Evolutionary conservation across 768 basidiomycete genomes (phyloP).

Genomic region (Psilocybe azurescens): DNA sequence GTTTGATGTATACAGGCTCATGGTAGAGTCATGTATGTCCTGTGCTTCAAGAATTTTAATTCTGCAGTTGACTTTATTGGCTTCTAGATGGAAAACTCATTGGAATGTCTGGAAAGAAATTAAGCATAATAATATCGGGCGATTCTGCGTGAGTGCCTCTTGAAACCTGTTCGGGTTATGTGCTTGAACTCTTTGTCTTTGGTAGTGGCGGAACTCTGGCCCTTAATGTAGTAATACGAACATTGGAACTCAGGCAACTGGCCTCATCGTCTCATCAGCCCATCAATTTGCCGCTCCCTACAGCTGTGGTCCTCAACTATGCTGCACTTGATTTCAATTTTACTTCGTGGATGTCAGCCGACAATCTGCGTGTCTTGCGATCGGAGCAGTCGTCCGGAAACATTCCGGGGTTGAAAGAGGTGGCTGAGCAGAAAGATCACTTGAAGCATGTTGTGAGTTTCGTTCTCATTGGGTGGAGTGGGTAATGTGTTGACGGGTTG

Average conservation of each 20-base stretch:
- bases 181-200: neutral
- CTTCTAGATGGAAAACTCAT: constrained; percentile 68
- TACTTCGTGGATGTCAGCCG: constrained; percentile 94
- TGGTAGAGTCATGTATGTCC: constrained; percentile 70
- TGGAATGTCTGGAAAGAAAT: constrained; percentile 84
- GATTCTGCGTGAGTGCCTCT: constrained; percentile 90
- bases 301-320: constrained; percentile 88
- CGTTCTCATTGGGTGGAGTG: constrained; percentile 4
- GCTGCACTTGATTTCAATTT: constrained; percentile 97
- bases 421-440: constrained; percentile 86
- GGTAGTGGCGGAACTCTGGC: constrained; percentile 89
- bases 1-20: constrained; percentile 85
- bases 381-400: constrained; percentile 88
- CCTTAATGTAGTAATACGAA: constrained; percentile 82
- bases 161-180: neutral
- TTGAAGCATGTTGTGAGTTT: constrained; percentile 69
- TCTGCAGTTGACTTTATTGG: constrained; percentile 9
- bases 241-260: constrained; percentile 67
- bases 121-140: constrained; percentile 83
- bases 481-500: neutral
- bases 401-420: constrained; percentile 71
- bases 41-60: neutral
- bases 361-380: constrained; percentile 81
- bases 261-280: constrained; percentile 37
- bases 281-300: constrained; percentile 65